A percentile compares a stretch with the other conserved stretches of the same genome.
These are phyloP conservation scores for Graphilbum sp. DNA, from an alignment of 2,329 filamentous ascomycete genomes.

Conservation along the genomic window DNA sequence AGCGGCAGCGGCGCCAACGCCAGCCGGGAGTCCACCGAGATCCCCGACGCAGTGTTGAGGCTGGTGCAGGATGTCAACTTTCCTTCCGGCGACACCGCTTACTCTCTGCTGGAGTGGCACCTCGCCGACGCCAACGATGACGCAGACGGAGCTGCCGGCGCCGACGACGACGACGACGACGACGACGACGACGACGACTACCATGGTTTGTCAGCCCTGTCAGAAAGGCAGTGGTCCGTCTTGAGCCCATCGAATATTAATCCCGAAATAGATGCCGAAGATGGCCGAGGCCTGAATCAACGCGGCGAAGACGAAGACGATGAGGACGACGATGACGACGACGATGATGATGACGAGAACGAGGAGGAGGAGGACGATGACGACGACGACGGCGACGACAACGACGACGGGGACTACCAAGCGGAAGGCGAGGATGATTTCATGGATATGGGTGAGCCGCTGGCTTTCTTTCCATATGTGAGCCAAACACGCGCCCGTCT, in stretches of 20 bases:
- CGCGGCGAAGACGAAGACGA: constrained; percentile 10
- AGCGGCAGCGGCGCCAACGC: background rate
- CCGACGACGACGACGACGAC: constrained; percentile 10
- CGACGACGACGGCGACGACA: background rate
- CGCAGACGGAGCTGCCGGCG: background rate
- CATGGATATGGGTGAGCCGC: constrained; percentile 9
- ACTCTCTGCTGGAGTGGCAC: background rate
- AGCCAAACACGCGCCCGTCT: too few species aligned
- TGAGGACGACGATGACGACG: constrained; percentile 10
- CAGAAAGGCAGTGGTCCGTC: too few species aligned
- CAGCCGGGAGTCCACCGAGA: background rate
- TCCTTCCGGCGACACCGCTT: background rate
- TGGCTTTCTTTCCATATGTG: too few species aligned
- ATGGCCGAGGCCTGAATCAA: too few species aligned
- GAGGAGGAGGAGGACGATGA: constrained; percentile 7
- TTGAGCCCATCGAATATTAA: too few species aligned
- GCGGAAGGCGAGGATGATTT: too few species aligned
- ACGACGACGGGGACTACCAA: too few species aligned
- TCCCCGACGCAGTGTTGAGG: background rate
- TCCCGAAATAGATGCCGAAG: constrained; percentile 6
- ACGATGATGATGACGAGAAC: constrained; percentile 7
- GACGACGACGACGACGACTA: constrained; percentile 4
- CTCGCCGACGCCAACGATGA: background rate
- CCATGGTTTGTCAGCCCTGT: background rate
- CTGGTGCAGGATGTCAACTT: background rate